Conservation (phyloP, 2,329 filamentous ascomycete species). For the Stachybotrys echinatus region DNA sequence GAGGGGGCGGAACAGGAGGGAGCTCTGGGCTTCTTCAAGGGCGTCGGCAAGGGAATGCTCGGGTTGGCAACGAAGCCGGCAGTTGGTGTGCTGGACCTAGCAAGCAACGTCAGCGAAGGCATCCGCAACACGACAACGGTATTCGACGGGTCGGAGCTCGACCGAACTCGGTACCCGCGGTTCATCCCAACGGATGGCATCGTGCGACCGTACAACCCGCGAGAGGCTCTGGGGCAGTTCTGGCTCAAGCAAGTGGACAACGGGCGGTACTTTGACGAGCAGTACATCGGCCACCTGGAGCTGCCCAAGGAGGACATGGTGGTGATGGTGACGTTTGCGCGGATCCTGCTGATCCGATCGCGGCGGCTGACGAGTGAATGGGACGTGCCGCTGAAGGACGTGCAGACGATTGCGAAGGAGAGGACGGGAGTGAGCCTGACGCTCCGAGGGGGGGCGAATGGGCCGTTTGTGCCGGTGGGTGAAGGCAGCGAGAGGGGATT, state of each 20-base stretch:
- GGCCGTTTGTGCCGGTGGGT: slow-evolving; percentile 90
- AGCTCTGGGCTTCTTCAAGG: slow-evolving; percentile 91
- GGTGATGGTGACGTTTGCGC: slow-evolving; percentile 80
- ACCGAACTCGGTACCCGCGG: slow-evolving; percentile 87
- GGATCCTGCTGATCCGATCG: slow-evolving; percentile 86
- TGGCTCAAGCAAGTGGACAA: slow-evolving; percentile 99
- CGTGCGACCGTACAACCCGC: slow-evolving; percentile 88
- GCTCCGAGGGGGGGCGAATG: slow-evolving; percentile 84
- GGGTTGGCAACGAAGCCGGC: slow-evolving; percentile 96
- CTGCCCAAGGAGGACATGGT: slow-evolving; percentile 83
- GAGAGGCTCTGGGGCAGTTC: slow-evolving; percentile 93
- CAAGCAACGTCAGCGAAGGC: slow-evolving; percentile 93
- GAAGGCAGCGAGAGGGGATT: slow-evolving; percentile 70
- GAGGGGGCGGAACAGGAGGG: slow-evolving; percentile 96
- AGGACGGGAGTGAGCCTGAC: slow-evolving; percentile 87
- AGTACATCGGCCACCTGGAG: slow-evolving; percentile 95
- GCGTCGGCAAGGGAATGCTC: slow-evolving; percentile 89
- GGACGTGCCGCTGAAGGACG: slow-evolving; percentile 92
- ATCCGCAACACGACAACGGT: slow-evolving; percentile 98
- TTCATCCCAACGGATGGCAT: slow-evolving; percentile 92
- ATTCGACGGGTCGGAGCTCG: slow-evolving; percentile 90
- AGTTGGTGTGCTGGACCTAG: slow-evolving; percentile 93
- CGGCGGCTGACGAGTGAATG: slow-evolving; percentile 85
- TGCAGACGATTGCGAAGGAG: slow-evolving; percentile 97
- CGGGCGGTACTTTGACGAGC: slow-evolving; percentile 94